Evolutionary conservation across 2,329 filamentous ascomycete genomes (phyloP), one percentile per base, ranked within the genome.

Genomic region (Metarhizium sp.): DNA sequence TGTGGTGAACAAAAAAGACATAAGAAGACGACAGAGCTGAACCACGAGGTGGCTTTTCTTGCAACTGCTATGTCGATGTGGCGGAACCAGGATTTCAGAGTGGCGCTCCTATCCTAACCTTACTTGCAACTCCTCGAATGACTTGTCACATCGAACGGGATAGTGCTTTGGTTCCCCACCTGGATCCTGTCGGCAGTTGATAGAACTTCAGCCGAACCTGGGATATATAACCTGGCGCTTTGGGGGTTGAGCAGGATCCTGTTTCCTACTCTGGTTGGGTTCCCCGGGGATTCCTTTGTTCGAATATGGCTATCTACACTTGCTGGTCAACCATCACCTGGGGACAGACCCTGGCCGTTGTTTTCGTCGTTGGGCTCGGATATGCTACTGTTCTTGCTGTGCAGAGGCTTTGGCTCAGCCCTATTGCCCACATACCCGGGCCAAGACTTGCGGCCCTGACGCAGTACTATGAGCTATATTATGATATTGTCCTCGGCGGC

Each of bases 391-490:
- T 58, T 53, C 57, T 71, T 36, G 63, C 64, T 11, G 58, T 70
- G 53, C 62, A 63, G 52, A 62, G 71, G 51, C 59, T 73, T 29
- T 71, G 64, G 60, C 62, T 73, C 53, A 72, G 71, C 55, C 70
- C 72, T 11, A 64, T 73, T 42, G 64, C 70, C 50, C 64, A 67
- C 53, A 67, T 74, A 49, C 71, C 72, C 0, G 72, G 72, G 3
- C 71, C 71, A 52, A 70, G 61, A 58, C 64, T 74, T 36, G 70
- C 72, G 30, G 71, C 71, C 4, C 59, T 71, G 50, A 72, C 70
- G 51, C 63, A 68, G 52, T 71, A 67, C 63, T 73, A 73, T 55
- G 71, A 73, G 58, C 68, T 69, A 51, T 77, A 75, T 61, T 75
- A 75, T 56, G 73, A 77, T 54, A 64, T 75, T 20, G 54, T 73